Percentiles rank a stretch among this genome's conserved stretches.
phyloP scores from a whole-genome alignment of 768 basidiomycete genomes.

The Suillus cothurnatus region DNA sequence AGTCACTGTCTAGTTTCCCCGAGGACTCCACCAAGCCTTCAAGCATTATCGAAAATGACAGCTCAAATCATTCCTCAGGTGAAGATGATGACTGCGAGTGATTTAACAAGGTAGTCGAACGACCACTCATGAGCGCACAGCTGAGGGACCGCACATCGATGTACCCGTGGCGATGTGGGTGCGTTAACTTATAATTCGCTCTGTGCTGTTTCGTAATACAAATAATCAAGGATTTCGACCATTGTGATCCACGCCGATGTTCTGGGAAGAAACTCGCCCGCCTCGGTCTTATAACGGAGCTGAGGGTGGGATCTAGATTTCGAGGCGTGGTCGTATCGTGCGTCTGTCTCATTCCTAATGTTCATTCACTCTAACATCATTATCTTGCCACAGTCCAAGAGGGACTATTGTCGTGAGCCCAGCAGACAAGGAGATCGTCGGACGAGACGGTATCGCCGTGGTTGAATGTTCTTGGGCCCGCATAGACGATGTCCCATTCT shows the following conservation, averaged over 20 bases:
- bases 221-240: constrained; percentile 82
- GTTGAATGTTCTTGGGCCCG: constrained; percentile 99
- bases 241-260: constrained; percentile 90
- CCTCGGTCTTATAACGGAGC: constrained; percentile 79
- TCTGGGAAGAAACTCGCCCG: constrained; percentile 91
- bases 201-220: not conserved
- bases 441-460: constrained; percentile 82
- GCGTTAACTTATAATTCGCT: constrained; percentile 33
- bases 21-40: constrained; percentile 50
- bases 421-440: constrained; percentile 79
- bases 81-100: constrained; percentile 31
- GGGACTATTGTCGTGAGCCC: constrained; percentile 79
- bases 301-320: constrained; percentile 84
- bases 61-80: constrained; percentile 36
- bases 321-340: constrained; percentile 94
- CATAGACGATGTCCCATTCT: constrained; percentile 91
- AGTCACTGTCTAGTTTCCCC: not conserved
- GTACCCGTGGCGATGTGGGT: constrained; percentile 98
- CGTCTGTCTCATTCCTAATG: constrained; percentile 32
- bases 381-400: constrained; percentile 62
- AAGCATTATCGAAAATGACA: constrained; percentile 52
- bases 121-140: constrained; percentile 1
- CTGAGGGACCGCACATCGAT: constrained; percentile 37
- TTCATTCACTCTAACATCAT: not conserved
- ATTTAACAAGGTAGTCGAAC: constrained; percentile 16